Evolutionary conservation across 352 stramenopile genomes (phyloP).

Genomic region (Phytopythium cucurbitacearum): DNA sequence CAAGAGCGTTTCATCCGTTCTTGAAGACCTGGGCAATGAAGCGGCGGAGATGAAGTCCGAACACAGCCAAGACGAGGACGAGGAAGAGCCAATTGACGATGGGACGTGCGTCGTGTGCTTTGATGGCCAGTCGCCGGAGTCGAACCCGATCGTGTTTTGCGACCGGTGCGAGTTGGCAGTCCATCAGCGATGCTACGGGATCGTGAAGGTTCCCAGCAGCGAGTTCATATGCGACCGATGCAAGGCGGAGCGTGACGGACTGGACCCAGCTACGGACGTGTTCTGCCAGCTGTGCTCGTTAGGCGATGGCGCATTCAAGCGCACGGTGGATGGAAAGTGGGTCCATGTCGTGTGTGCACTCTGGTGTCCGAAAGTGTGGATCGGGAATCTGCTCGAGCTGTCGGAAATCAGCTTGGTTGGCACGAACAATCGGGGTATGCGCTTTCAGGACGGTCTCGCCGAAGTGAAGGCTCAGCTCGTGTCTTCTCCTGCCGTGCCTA

Average conservation of each 20-base stretch:
- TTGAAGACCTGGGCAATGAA: conserved; percentile 3
- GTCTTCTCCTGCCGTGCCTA: conserved; percentile 8
- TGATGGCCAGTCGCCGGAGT: conserved; percentile 81
- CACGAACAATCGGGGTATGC: conserved; percentile 21
- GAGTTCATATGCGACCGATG: conserved; percentile 91
- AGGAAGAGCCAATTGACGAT: conserved; percentile 70
- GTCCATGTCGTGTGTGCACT: conserved; percentile 87
- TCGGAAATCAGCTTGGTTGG: conserved; percentile 73
- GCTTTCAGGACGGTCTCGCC: conserved; percentile 52
- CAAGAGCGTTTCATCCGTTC: conserved; percentile 11
- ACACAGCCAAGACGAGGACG: conserved; percentile 16
- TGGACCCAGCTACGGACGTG: conserved; percentile 46
- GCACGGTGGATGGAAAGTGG: conserved; percentile 82
- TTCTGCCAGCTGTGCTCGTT: conserved; percentile 87
- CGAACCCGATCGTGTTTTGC: conserved; percentile 89
- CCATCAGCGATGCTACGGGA: conserved; percentile 87
- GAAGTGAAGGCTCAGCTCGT: conserved; percentile 47
- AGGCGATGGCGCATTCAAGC: conserved; percentile 82
- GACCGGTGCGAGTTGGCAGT: conserved; percentile 87
- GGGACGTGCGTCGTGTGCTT: conserved; percentile 89
- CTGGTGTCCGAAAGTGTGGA: conserved; percentile 86
- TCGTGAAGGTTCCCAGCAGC: conserved; percentile 74
- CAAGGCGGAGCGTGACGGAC: conserved; percentile 40
- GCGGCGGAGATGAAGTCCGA: background rate
- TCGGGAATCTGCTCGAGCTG: conserved; percentile 75